Evolutionary conservation across 2,329 filamentous ascomycete species (phyloP).

Genomic region (Cordyceps militaris): DNA sequence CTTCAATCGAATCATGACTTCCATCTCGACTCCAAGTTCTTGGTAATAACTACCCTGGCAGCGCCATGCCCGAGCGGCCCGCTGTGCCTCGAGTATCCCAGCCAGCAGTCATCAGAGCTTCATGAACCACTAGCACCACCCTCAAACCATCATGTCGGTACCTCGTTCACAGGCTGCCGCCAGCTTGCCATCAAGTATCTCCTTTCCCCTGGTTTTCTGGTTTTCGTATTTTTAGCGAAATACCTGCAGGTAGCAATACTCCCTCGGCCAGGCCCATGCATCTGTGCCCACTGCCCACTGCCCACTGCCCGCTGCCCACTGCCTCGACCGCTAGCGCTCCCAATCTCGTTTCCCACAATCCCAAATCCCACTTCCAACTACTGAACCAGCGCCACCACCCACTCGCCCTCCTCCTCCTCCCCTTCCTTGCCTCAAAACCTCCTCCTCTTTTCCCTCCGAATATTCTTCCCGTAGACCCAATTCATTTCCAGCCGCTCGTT

Average conservation of each 20-base stretch:
- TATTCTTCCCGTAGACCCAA: background rate
- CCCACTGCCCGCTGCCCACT: background rate
- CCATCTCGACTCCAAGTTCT: too few relatives aligned
- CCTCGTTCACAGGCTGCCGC: too few relatives aligned
- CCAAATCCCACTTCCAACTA: background rate
- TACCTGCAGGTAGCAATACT: background rate
- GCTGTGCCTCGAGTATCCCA: too few relatives aligned
- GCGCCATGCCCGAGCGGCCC: background rate
- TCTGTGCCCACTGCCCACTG: background rate
- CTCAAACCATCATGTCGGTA: too few relatives aligned
- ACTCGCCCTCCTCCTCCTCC: background rate
- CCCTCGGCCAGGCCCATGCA: background rate
- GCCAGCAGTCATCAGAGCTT: too few relatives aligned
- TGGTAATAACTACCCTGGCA: background rate
- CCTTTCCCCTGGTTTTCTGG: too few relatives aligned
- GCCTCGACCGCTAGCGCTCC: background rate
- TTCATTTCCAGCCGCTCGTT: conserved; percentile 14
- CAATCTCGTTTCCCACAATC: background rate
- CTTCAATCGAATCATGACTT: too few relatives aligned
- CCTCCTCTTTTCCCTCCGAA: conserved; percentile 5
- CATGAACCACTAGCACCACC: too few relatives aligned
- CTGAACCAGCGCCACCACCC: background rate
- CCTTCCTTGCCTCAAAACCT: conserved; percentile 6
- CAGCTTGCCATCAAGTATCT: too few relatives aligned
- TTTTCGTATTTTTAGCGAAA: too few relatives aligned